phyloP scores from a whole-genome alignment of 2,329 filamentous ascomycete species.

The Talaromyces islandicus region DNA sequence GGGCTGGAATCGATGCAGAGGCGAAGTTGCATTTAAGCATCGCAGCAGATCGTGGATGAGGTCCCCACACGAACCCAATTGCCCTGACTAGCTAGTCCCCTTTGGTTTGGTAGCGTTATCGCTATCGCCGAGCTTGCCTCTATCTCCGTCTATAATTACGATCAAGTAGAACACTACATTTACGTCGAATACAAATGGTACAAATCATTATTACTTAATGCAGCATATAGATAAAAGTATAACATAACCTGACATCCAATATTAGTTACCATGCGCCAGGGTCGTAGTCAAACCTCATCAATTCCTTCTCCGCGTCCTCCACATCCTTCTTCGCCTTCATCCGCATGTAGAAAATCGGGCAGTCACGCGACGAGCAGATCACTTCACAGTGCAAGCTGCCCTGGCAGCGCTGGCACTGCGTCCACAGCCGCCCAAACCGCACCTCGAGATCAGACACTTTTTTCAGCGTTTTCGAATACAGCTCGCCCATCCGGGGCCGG shows the following conservation, averaged over 20 bases:
- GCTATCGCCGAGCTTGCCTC: not conserved
- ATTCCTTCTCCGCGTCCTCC: constrained; percentile 86
- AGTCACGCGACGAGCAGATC: constrained; percentile 93
- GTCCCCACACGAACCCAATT: not conserved
- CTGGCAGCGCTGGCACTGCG: constrained; percentile 95
- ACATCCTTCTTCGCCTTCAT: constrained; percentile 99
- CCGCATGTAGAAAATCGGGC: constrained; percentile 99
- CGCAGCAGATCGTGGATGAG: not conserved
- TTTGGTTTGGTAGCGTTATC: not conserved
- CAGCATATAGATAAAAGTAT: not conserved
- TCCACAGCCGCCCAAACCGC: constrained; percentile 88
- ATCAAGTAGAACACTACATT: no score
- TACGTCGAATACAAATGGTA: no score
- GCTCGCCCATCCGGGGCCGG: constrained; percentile 74
- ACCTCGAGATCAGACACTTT: constrained; percentile 91
- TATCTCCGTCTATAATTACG: not conserved
- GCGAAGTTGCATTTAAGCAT: constrained; percentile 3
- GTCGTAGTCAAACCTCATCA: constrained; percentile 84
- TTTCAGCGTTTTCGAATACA: constrained; percentile 85
- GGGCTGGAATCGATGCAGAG: not conserved
- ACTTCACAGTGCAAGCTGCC: constrained; percentile 98
- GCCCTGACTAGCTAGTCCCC: not conserved
- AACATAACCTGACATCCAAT: not conserved
- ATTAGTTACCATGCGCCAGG: constrained; percentile 57
- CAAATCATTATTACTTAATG: not conserved